Conservation (phyloP, 192 early-diverging fungal species). For the Obelidium mucronatum region DNA sequence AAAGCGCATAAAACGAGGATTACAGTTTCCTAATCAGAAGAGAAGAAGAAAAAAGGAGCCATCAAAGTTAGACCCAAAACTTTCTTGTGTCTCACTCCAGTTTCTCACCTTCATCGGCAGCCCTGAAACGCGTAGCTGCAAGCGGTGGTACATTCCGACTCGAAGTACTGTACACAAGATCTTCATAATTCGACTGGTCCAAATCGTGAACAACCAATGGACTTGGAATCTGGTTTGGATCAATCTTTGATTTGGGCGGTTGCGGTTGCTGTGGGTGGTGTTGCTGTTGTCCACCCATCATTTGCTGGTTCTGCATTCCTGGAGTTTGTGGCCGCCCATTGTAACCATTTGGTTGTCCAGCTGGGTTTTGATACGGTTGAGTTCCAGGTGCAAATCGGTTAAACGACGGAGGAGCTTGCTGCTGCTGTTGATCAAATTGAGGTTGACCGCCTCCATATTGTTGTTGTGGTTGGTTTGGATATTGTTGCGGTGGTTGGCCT, state of each 20-base stretch:
- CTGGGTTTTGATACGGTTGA: background rate
- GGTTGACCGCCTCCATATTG: background rate
- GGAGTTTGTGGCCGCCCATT: background rate
- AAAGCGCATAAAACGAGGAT: constrained; percentile 89
- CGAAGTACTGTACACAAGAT: constrained; percentile 76
- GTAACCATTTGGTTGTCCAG: background rate
- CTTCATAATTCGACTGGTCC: constrained; percentile 77
- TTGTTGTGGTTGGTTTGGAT: constrained; percentile 13
- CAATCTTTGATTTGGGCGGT: constrained; percentile 64
- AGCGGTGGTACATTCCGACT: constrained; percentile 77
- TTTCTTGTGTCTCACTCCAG: no score
- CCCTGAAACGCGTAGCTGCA: constrained; percentile 78
- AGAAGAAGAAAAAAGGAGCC: background rate
- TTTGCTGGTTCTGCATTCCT: background rate
- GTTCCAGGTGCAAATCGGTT: background rate
- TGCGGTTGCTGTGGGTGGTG: constrained; percentile 33
- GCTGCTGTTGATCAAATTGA: background rate
- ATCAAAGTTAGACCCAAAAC: no score
- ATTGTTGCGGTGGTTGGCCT: constrained; percentile 5
- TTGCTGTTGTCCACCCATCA: background rate
- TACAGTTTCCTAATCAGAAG: constrained; percentile 60
- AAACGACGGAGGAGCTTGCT: background rate
- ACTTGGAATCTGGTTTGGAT: constrained; percentile 94
- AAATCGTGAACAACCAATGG: constrained; percentile 83
- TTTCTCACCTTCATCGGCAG: constrained; percentile 89